Conservation (phyloP, 2,329 filamentous ascomycete species). For the Blastomyces parvus region DNA sequence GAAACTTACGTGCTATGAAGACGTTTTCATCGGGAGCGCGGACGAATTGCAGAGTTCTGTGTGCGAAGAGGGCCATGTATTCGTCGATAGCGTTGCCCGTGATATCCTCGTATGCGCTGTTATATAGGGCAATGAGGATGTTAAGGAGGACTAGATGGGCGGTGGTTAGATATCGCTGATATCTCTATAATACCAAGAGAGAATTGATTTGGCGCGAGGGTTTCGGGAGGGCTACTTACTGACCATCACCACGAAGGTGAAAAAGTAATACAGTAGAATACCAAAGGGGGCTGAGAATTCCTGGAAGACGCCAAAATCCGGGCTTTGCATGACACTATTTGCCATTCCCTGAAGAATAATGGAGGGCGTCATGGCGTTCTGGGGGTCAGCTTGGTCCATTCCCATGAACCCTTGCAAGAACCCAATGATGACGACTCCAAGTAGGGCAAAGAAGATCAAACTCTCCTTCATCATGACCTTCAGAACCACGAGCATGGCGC, state of each 20-base stretch:
- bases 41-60: conserved; percentile 95
- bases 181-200: not conserved
- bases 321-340: conserved; percentile 83
- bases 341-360: conserved; percentile 52
- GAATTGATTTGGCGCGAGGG: not conserved
- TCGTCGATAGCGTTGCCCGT: conserved; percentile 90
- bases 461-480: conserved; percentile 94
- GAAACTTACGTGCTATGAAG: conserved; percentile 63
- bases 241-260: conserved; percentile 95
- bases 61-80: conserved; percentile 83
- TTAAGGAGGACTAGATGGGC: conserved; percentile 62
- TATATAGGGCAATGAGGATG: conserved; percentile 93
- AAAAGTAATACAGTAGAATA: conserved; percentile 91
- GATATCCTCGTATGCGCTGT: conserved; percentile 91
- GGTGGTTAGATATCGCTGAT: conserved; percentile 10
- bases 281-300: conserved; percentile 88
- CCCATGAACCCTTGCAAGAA: conserved; percentile 94
- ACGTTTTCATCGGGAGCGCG: conserved; percentile 97
- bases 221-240: conserved; percentile 23
- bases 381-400: conserved; percentile 71
- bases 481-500: conserved; percentile 92
- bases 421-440: conserved; percentile 64
- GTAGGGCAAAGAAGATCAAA: conserved; percentile 88
- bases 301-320: conserved; percentile 83
- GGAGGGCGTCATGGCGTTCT: conserved; percentile 41